Percentiles rank a stretch among this genome's conserved stretches.
Evolutionary conservation across 768 basidiomycete species (phyloP).

Genomic region (Mycena vitilis): DNA sequence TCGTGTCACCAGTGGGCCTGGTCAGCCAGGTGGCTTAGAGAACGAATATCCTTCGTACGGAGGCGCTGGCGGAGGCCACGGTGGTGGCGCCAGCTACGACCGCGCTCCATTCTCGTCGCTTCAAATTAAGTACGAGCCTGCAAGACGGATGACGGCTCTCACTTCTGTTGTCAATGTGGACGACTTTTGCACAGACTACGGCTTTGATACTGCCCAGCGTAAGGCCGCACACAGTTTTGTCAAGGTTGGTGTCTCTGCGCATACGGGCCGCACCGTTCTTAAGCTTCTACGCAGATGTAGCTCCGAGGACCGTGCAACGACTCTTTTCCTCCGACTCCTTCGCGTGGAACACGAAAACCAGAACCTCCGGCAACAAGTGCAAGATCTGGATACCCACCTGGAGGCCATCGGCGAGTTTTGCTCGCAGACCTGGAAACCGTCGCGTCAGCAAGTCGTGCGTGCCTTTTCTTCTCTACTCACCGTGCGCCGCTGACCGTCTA

Average conservation of each 20-base stretch:
- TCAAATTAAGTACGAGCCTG: neutral
- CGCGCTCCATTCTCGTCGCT: neutral
- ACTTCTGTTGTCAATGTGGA: constrained; percentile 1
- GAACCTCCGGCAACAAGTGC: neutral
- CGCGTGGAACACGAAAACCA: neutral
- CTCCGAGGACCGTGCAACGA: neutral
- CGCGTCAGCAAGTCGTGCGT: neutral
- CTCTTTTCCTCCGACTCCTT: neutral
- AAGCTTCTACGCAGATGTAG: neutral
- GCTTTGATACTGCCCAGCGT: neutral
- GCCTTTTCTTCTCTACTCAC: no score
- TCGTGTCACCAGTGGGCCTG: neutral
- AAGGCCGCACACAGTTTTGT: neutral
- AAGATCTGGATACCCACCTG: neutral
- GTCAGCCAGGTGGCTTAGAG: neutral
- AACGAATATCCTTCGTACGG: neutral
- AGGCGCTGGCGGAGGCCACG: neutral
- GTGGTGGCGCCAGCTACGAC: no score
- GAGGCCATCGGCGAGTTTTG: neutral
- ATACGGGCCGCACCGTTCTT: no score
- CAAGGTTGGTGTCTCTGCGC: neutral
- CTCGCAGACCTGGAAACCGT: constrained; percentile 1
- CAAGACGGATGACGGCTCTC: neutral
- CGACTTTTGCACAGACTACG: neutral
- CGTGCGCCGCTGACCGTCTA: neutral